These are phyloP conservation scores for Phytophthora vignae DNA, from an alignment of 352 stramenopile species.

Conservation along the genomic window DNA sequence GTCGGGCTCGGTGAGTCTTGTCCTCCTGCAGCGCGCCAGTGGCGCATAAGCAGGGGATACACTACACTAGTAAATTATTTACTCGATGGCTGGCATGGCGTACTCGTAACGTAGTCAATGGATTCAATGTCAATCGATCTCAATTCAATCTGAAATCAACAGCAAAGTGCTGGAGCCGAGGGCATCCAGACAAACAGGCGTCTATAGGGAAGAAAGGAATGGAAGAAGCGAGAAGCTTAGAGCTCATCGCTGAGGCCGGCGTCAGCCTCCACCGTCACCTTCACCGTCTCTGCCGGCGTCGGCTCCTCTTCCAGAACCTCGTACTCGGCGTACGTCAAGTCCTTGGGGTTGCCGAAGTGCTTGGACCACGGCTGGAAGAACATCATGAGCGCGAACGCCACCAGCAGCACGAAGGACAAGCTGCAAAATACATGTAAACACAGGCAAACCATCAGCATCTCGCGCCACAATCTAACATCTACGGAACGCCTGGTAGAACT, in stretches of 20 bases:
- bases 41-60: constrained; percentile 25
- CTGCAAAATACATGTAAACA: constrained; percentile 8
- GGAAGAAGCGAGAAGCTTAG: constrained; percentile 23
- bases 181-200: constrained; percentile 12
- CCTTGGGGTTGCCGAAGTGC: constrained; percentile 37
- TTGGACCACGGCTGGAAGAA: constrained; percentile 83
- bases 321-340: constrained; percentile 41
- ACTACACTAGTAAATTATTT: constrained; percentile 38
- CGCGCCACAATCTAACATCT: not conserved
- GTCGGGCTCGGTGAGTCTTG: constrained; percentile 50
- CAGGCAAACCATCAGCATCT: not conserved
- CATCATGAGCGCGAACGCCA: constrained; percentile 70
- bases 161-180: constrained; percentile 10
- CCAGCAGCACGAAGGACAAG: constrained; percentile 51
- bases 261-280: constrained; percentile 22
- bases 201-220: constrained; percentile 20
- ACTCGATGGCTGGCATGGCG: constrained; percentile 8
- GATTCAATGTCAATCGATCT: constrained; percentile 40
- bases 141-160: constrained; percentile 34
- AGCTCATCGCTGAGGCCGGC: constrained; percentile 44
- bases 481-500: constrained; percentile 11
- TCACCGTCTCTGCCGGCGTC: constrained; percentile 23
- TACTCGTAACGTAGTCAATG: constrained; percentile 30
- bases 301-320: constrained; percentile 34
- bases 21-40: constrained; percentile 41